Base-by-base conservation (phyloP, 805 yeast genomes). In the Phaffomyces opuntiae region DNA sequence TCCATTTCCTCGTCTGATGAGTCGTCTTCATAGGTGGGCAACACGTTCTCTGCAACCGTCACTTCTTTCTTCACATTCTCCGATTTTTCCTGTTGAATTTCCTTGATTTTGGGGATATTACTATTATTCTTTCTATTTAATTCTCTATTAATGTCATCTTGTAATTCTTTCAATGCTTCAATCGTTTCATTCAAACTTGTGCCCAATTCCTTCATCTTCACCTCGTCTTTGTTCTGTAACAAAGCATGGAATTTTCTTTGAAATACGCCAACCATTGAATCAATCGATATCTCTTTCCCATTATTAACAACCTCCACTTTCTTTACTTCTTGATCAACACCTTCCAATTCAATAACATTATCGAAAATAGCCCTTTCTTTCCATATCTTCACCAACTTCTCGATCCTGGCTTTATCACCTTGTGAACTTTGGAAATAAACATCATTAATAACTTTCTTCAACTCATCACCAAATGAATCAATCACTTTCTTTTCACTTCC, bases 371-470 rank as follows among this genome's bases (percentile, higher is more conserved):
- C 56, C 42, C 87, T 61, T 38, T 79, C 78, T 43, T 67, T 69
- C 83, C 87, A 78, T 13, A 81, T 81, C 40, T 66, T 69, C 6
- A 81, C 63, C 25, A 79, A 69, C 43, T 83, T 68, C 31, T 63
- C 67, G 19, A 78, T 69, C 49, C 74, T 78, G 11, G 47, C 46
- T 36, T 56, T 58, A 5, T 51, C 48, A 7, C 45, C 33, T 9
- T 47, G 50, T n/a, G 50, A 39, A 0, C 56, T 54, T 12, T 43
- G 46, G 5, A 44, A 38, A 33, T 56, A 59, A 1, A 58, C 63
- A 7, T 59, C 49, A 4, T 54, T 50, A 41, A 81, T 51, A 1
- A 73, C 74, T 1, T 61, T 57, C 12, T 77, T 71, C 62, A 85
- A 87, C 3, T 78, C 81, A 9, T 63, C 65, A 4, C 82, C 62